Conservation (phyloP, 108 stramenopile genomes). For the Conticribra weissflogii region DNA sequence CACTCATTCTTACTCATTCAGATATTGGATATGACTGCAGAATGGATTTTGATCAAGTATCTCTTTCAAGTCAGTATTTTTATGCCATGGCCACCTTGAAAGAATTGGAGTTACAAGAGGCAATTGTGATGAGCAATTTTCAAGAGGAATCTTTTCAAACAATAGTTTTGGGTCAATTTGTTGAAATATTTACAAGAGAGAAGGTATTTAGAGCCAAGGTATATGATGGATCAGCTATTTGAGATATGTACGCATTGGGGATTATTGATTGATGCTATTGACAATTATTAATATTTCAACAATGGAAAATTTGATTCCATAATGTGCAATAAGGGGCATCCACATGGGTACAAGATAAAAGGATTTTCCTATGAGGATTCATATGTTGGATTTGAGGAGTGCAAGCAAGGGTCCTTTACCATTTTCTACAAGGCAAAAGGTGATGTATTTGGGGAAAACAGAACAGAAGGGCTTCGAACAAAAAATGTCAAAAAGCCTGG, state of each 20-base stretch:
- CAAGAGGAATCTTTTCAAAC: constrained; percentile 63
- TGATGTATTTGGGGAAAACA: constrained; percentile 57
- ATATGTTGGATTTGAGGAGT: constrained; percentile 86
- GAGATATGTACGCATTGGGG: constrained; percentile 67
- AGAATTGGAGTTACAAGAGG: constrained; percentile 95
- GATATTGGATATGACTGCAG: constrained; percentile 88
- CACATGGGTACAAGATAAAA: constrained; percentile 98
- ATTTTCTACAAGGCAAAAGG: constrained; percentile 76
- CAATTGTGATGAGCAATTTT: constrained; percentile 59
- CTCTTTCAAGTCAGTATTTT: constrained; percentile 94
- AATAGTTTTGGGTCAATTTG: constrained; percentile 57
- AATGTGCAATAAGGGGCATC: constrained; percentile 73
- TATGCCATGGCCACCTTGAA: constrained; percentile 95
- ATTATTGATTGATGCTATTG: constrained; percentile 97
- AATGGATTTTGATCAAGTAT: constrained; percentile 99
- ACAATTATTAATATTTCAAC: constrained; percentile 98
- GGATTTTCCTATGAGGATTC: constrained; percentile 91
- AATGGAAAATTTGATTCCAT: constrained; percentile 87
- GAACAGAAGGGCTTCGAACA: constrained; percentile 27
- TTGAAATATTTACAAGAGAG: constrained; percentile 79
- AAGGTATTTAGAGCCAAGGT: constrained; percentile 52
- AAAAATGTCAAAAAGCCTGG: constrained; percentile 39
- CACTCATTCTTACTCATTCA: constrained; percentile 92
- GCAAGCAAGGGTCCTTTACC: constrained; percentile 91
- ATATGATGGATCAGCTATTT: constrained; percentile 50